These are phyloP conservation scores for Ophiostoma montium DNA, from an alignment of 2,329 filamentous ascomycete species.

Conservation along the genomic window DNA sequence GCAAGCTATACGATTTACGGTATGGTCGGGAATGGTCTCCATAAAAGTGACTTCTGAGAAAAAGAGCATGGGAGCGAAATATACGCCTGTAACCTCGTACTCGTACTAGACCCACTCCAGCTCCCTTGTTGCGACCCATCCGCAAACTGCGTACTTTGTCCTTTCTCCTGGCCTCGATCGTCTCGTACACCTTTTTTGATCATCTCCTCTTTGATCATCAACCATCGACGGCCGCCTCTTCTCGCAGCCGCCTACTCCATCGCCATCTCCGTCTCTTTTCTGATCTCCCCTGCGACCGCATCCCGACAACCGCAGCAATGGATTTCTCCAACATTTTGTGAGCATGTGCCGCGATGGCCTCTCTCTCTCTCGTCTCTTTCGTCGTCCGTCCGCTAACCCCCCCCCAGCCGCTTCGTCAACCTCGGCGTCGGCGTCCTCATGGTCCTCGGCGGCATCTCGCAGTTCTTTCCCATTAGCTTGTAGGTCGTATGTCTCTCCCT, in stretches of 20 bases:
- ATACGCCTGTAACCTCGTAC: too few relatives aligned
- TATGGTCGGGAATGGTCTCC: too few relatives aligned
- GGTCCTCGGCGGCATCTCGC: conserved; percentile 66
- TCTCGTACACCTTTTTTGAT: too few relatives aligned
- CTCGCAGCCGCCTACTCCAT: too few relatives aligned
- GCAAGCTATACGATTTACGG: too few relatives aligned
- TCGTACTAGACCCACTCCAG: background rate
- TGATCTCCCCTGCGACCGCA: background rate
- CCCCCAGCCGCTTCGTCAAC: conserved; percentile 77
- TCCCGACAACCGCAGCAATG: conserved; percentile 3
- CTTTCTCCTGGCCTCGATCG: too few relatives aligned
- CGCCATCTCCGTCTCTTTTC: background rate
- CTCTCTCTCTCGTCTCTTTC: background rate
- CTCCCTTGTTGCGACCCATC: background rate
- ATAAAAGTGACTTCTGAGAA: too few relatives aligned
- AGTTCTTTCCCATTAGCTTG: conserved; percentile 51
- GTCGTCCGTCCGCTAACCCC: background rate
- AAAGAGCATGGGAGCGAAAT: too few relatives aligned
- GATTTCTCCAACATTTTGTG: conserved; percentile 90
- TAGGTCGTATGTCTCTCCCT: conserved; percentile 28
- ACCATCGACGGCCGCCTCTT: too few relatives aligned
- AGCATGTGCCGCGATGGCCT: conserved; percentile 29
- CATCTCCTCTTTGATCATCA: too few relatives aligned
- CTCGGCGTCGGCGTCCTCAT: conserved; percentile 76
- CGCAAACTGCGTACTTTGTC: too few relatives aligned